A percentile compares a stretch with the other conserved stretches of the same genome.
Evolutionary conservation across 495 filamentous ascomycete genomes (phyloP).

Genomic region (Neurospora terricola): DNA sequence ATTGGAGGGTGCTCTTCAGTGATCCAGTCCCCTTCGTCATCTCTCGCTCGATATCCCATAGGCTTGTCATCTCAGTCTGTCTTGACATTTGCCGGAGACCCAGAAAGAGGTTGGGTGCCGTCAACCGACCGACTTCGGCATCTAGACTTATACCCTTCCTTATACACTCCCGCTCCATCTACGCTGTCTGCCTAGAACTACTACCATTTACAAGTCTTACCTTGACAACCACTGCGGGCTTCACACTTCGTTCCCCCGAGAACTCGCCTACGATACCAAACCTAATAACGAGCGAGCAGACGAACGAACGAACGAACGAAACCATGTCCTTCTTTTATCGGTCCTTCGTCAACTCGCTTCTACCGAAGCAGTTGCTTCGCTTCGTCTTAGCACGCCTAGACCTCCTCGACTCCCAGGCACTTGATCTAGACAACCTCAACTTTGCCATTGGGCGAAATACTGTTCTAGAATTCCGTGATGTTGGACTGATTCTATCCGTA

Average conservation of each 20-base stretch:
- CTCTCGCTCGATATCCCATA: neutral
- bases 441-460: slow-evolving; percentile 66
- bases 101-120: neutral
- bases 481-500: slow-evolving; percentile 52
- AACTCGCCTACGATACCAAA: neutral
- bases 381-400: slow-evolving; percentile 73
- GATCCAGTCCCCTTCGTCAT: neutral
- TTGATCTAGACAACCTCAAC: slow-evolving; percentile 72
- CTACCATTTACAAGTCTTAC: neutral
- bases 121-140: neutral
- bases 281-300: neutral
- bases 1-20: neutral
- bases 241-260: neutral
- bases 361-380: slow-evolving; percentile 73
- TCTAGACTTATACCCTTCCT: neutral
- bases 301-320: neutral
- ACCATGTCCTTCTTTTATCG: slow-evolving; percentile 53
- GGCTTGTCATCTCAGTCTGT: neutral
- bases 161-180: neutral
- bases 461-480: slow-evolving; percentile 69
- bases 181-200: neutral
- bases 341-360: slow-evolving; percentile 51
- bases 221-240: neutral
- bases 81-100: neutral
- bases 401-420: slow-evolving; percentile 67